phyloP scores from a whole-genome alignment of 768 basidiomycete genomes.

The Boletus insuetus region DNA sequence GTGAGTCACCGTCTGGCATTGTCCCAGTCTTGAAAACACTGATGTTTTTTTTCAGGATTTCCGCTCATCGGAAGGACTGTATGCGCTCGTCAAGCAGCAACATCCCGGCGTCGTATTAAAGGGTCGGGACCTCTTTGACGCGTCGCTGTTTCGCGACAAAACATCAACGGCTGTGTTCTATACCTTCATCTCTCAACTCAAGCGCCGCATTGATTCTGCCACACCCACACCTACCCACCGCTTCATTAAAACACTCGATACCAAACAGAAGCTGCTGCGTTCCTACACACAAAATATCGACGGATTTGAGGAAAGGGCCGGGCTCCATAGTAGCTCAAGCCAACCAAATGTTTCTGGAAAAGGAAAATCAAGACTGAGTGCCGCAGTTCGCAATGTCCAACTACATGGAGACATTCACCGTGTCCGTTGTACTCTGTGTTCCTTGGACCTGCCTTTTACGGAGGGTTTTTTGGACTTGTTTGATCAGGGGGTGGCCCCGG shows the following conservation, averaged over 20 bases:
- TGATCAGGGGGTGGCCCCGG: constrained; percentile 66
- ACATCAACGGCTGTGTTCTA: constrained; percentile 89
- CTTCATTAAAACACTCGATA: constrained; percentile 82
- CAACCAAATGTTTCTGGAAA: constrained; percentile 51
- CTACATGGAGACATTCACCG: constrained; percentile 92
- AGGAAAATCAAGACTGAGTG: constrained; percentile 65
- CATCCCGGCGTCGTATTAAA: constrained; percentile 82
- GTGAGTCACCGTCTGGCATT: constrained; percentile 46
- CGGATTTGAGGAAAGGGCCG: constrained; percentile 81
- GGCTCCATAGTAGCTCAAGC: constrained; percentile 66
- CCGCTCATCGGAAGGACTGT: constrained; percentile 89
- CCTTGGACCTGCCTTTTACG: constrained; percentile 70
- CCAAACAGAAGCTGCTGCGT: constrained; percentile 79
- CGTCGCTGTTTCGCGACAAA: constrained; percentile 83
- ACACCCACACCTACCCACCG: constrained; percentile 82
- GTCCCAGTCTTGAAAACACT: not conserved
- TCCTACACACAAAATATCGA: constrained; percentile 99
- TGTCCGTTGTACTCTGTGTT: constrained; percentile 85
- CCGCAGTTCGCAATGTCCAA: constrained; percentile 83
- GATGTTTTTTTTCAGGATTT: constrained; percentile 67
- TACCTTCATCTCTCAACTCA: constrained; percentile 91
- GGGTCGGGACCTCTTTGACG: constrained; percentile 94
- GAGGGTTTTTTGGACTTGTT: constrained; percentile 64
- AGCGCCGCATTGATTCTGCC: constrained; percentile 76
- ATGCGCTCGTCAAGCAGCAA: constrained; percentile 83